phyloP scores from a whole-genome alignment of 176 grass and related monocot genomes.

The Oryza longistaminata region DNA sequence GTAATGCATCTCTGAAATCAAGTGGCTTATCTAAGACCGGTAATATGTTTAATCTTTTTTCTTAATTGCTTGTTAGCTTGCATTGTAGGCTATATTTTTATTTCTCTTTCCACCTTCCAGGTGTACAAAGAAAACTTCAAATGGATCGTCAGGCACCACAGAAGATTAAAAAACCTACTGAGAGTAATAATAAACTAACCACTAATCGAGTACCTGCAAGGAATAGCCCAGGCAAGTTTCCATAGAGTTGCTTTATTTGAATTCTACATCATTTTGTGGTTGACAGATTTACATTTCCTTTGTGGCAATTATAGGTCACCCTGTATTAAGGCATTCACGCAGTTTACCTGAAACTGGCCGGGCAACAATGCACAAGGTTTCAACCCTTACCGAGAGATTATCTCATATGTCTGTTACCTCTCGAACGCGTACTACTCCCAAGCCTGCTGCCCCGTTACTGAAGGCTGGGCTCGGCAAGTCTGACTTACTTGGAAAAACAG shows the following conservation, averaged over 20 bases:
- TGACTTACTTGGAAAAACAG: slow-evolving; percentile 59
- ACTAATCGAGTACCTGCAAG: slow-evolving; percentile 56
- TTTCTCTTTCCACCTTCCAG: slow-evolving; percentile 42
- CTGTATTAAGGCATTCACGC: slow-evolving; percentile 48
- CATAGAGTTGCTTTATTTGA: neutral
- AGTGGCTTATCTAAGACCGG: slow-evolving; percentile 51
- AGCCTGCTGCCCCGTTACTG: slow-evolving; percentile 57
- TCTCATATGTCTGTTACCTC: slow-evolving; percentile 62
- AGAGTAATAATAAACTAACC: slow-evolving; percentile 57
- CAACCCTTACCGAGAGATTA: slow-evolving; percentile 66
- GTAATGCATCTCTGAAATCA: slow-evolving; percentile 41
- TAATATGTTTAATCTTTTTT: slow-evolving; percentile 38
- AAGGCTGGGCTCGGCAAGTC: slow-evolving; percentile 72
- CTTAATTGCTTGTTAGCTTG: neutral
- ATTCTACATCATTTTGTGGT: slow-evolving; percentile 2
- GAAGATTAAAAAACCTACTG: slow-evolving; percentile 55
- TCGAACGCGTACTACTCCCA: slow-evolving; percentile 33
- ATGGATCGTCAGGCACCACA: slow-evolving; percentile 64
- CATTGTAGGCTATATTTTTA: slow-evolving; percentile 4
- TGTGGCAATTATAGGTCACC: slow-evolving; percentile 47
- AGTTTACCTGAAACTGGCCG: slow-evolving; percentile 51
- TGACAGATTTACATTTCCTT: neutral
- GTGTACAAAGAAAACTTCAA: slow-evolving; percentile 90
- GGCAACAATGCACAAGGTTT: slow-evolving; percentile 51
- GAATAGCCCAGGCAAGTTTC: slow-evolving; percentile 72